Evolutionary conservation across 2,329 filamentous ascomycete genomes (phyloP).

Genomic region (Trichoderma cornu-damae): DNA sequence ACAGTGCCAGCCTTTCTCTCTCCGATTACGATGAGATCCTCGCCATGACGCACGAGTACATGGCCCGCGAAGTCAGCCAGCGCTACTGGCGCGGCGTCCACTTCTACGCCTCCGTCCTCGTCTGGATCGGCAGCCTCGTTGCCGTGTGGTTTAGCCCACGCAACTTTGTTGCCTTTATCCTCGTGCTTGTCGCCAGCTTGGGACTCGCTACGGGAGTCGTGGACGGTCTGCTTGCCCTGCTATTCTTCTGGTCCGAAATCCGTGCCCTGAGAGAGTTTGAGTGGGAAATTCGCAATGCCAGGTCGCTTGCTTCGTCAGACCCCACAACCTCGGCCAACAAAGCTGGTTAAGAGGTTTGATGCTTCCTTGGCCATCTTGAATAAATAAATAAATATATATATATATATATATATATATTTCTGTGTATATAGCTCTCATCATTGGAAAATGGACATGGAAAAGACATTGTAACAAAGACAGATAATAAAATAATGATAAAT

Average conservation of each 20-base stretch:
- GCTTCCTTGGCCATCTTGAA: neutral
- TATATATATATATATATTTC: too few relatives aligned
- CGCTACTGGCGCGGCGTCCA: conserved; percentile 66
- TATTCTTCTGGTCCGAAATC: conserved; percentile 83
- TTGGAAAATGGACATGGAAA: neutral
- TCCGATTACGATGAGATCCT: conserved; percentile 61
- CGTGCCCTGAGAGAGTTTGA: conserved; percentile 83
- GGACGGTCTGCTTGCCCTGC: conserved; percentile 76
- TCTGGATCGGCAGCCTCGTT: conserved; percentile 69
- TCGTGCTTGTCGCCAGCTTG: conserved; percentile 75
- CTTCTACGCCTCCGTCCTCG: conserved; percentile 61
- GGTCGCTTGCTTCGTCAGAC: conserved; percentile 32
- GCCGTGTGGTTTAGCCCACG: conserved; percentile 80
- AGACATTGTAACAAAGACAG: neutral
- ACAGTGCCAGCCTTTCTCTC: conserved; percentile 23
- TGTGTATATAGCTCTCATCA: neutral
- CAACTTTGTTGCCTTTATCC: conserved; percentile 72
- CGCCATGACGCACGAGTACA: conserved; percentile 62
- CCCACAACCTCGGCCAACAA: neutral
- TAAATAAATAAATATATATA: neutral
- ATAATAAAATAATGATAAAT: too few relatives aligned
- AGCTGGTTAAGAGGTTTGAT: neutral
- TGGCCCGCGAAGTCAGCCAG: conserved; percentile 64
- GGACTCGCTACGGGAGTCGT: conserved; percentile 70
- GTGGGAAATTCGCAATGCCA: conserved; percentile 79